phyloP scores from a whole-genome alignment of 148 eudicot genomes.

The Beta vulgaris region DNA sequence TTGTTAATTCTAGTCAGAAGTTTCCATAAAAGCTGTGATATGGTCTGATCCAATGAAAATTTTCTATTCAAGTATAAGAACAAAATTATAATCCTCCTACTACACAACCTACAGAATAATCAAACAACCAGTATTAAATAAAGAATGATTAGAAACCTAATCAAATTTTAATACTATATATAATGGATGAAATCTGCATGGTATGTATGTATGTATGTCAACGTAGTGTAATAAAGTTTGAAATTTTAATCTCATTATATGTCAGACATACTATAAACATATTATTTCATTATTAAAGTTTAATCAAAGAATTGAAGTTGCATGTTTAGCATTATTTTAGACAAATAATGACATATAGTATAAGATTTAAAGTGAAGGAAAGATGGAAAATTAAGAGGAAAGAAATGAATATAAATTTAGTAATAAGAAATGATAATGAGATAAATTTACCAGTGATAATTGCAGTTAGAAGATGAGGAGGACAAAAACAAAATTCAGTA shows the following conservation, averaged over 20 bases:
- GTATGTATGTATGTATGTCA: not conserved
- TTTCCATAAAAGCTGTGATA: constrained; percentile 31
- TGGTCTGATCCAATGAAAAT: constrained; percentile 31
- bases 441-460: constrained; percentile 68
- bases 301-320: not conserved
- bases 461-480: constrained; percentile 59
- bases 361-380: not conserved
- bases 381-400: too few species aligned
- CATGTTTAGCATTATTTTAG: not conserved
- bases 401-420: too few species aligned
- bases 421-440: too few species aligned
- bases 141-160: not conserved
- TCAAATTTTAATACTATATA: too few species aligned
- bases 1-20: constrained; percentile 28
- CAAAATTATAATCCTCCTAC: constrained; percentile 1
- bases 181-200: constrained; percentile 5
- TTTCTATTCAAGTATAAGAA: constrained; percentile 1
- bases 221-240: too few species aligned
- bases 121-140: constrained; percentile 9
- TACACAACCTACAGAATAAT: not conserved
- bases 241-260: too few species aligned
- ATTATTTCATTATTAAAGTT: too few species aligned
- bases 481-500: constrained; percentile 39
- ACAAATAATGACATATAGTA: not conserved
- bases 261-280: too few species aligned